These are phyloP conservation scores for Cryptosporidium ubiquitum DNA, from an alignment of 169 alveolate species.

Conservation along the genomic window DNA sequence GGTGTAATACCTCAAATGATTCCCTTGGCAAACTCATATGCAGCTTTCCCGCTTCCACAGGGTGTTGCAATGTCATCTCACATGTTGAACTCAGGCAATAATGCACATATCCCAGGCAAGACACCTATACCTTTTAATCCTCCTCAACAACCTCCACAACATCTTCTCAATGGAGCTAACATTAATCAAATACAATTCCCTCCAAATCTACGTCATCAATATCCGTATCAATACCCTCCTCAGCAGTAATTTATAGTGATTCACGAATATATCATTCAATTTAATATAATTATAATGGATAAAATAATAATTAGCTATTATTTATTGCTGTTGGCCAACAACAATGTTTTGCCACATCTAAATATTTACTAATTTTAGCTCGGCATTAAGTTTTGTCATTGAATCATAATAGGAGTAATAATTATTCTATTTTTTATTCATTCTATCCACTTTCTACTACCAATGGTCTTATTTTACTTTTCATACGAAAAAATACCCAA, in stretches of 20 bases:
- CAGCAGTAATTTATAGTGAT: conserved; percentile 18
- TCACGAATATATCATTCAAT: conserved; percentile 8
- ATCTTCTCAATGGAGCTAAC: conserved; percentile 45
- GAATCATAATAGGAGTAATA: conserved; percentile 4
- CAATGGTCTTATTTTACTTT: neutral
- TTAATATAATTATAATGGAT: conserved; percentile 16
- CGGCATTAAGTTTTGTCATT: conserved; percentile 14
- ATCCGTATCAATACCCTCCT: conserved; percentile 69
- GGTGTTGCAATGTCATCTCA: conserved; percentile 63
- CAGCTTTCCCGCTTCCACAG: conserved; percentile 72
- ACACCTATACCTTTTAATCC: conserved; percentile 73
- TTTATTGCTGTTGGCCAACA: conserved; percentile 23
- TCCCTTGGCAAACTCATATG: conserved; percentile 68
- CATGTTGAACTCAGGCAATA: conserved; percentile 58
- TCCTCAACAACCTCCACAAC: conserved; percentile 47
- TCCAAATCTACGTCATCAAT: conserved; percentile 26
- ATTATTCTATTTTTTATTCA: neutral
- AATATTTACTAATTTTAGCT: conserved; percentile 2
- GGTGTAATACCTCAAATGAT: conserved; percentile 75
- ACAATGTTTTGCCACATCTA: neutral
- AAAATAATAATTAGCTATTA: conserved; percentile 14
- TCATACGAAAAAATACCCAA: too few species aligned
- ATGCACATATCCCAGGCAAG: conserved; percentile 72
- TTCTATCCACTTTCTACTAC: neutral
- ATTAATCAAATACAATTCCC: conserved; percentile 49